Base-by-base conservation (phyloP, 2,329 filamentous ascomycete species). In the Paramyrothecium roridum region DNA sequence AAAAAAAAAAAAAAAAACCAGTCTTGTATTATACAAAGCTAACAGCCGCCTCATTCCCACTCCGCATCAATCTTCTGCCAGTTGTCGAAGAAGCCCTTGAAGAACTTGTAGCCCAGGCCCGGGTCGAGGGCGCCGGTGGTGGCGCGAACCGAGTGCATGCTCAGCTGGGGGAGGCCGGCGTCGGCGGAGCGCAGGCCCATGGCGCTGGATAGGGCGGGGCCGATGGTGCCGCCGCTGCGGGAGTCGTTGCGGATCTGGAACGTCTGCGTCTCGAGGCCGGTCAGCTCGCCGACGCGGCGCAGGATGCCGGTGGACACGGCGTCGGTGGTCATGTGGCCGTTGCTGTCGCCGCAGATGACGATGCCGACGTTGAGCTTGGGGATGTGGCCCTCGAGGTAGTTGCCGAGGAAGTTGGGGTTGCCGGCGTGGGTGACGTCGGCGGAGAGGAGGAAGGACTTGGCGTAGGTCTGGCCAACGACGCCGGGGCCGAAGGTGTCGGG, bases 171-270 rank as follows among this genome's bases (percentile, higher is more conserved):
- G 65, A 98, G 87, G 16, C 93, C 93, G 1, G 90, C 91, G 69
- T 98, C 93, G 50, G 95, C 89, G 0, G 91, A 85, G 52, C 90
- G 78, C 56, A 96, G 87, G 30, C 93, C 93, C 73, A 95, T 89
- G 26, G 83, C 84, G 26, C 87, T 85, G 62, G 87, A 91, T 37
- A 96, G 80, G 83, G 93, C 92, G 1, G 95, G 95, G 0, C 95
- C 95, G n/a, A 98, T 92, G 0, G 95, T 99, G 17, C 95, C 95
- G 30, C 95, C 95, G 66, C 86, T 91, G 54, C 93, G 80, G 11
- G 83, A 88, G 73, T 98, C 95, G 69, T 98, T 99, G 55, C 95
- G 80, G 70, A 98, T 98, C 80, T 96, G 92, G 80, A 98, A 98
- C 7, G 89, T 79, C 74, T 98, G 95, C 53, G 96, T 80, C 50